Percentiles rank a stretch among this genome's conserved stretches.
Evolutionary conservation across 2,329 filamentous ascomycete species (phyloP).

Genomic region (Cryoendolithus antarcticus): DNA sequence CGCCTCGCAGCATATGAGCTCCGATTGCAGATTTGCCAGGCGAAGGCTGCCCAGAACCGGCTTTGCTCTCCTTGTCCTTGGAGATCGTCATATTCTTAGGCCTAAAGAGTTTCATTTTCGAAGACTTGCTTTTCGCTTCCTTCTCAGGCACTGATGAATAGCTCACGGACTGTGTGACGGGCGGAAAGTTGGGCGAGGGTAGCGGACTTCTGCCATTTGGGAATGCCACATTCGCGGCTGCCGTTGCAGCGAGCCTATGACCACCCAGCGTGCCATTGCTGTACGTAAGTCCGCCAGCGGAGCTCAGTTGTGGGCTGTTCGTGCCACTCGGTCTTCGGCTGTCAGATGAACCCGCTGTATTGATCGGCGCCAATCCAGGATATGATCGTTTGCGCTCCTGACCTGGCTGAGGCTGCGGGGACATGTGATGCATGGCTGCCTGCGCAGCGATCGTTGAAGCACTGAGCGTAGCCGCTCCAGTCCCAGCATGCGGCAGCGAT

Average conservation of each 20-base stretch:
- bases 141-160: constrained; percentile 26
- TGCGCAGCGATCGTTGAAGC: constrained; percentile 74
- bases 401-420: constrained; percentile 13
- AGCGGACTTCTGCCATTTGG: constrained; percentile 43
- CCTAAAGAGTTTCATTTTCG: constrained; percentile 71
- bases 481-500: constrained; percentile 42
- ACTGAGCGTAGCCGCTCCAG: constrained; percentile 29
- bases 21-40: constrained; percentile 32
- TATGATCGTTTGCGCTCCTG: constrained; percentile 55
- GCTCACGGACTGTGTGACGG: constrained; percentile 14
- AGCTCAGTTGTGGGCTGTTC: constrained; percentile 17
- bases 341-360: constrained; percentile 15
- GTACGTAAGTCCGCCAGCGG: constrained; percentile 27
- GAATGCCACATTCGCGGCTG: constrained; percentile 63
- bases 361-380: constrained; percentile 50
- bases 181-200: constrained; percentile 25
- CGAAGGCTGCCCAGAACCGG: constrained; percentile 57
- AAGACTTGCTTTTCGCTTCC: constrained; percentile 55
- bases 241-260: constrained; percentile 53
- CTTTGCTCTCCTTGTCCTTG: constrained; percentile 52
- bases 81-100: constrained; percentile 61
- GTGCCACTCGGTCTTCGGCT: constrained; percentile 16
- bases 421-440: constrained; percentile 51
- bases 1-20: constrained; percentile 53
- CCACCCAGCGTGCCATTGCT: constrained; percentile 50